These are phyloP conservation scores for Actinomortierella wolfii DNA, from an alignment of 371 early-diverging fungal genomes.

Conservation along the genomic window DNA sequence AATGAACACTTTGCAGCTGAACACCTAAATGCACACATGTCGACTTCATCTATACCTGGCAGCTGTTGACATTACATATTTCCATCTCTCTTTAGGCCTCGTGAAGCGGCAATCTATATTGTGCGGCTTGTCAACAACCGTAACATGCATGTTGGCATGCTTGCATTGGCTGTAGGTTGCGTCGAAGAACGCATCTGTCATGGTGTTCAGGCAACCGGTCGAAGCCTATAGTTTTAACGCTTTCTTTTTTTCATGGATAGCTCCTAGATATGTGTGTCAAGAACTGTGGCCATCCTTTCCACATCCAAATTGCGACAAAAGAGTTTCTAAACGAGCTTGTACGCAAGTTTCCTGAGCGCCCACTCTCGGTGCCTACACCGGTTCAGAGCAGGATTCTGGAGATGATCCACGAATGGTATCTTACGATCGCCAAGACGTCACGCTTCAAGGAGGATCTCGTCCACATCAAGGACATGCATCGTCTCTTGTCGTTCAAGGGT, in stretches of 20 bases:
- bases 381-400: conserved; percentile 87
- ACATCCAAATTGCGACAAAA: conserved; percentile 89
- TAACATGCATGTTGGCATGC: conserved; percentile 67
- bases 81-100: conserved; percentile 58
- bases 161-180: conserved; percentile 70
- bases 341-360: conserved; percentile 86
- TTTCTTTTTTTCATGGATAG: conserved; percentile 45
- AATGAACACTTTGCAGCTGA: not conserved
- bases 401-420: conserved; percentile 91
- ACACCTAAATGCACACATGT: not conserved
- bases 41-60: not conserved
- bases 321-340: conserved; percentile 96
- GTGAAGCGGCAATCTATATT: conserved; percentile 86
- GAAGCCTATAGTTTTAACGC: too few relatives aligned
- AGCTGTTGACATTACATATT: not conserved
- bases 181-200: too few relatives aligned
- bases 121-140: conserved; percentile 77
- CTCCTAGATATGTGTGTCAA: conserved; percentile 93
- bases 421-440: conserved; percentile 79
- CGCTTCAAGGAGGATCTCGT: conserved; percentile 88
- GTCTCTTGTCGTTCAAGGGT: conserved; percentile 83
- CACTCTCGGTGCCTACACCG: conserved; percentile 60
- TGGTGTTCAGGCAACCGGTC: too few relatives aligned
- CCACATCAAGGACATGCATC: conserved; percentile 92
- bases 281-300: conserved; percentile 96